Conservation (phyloP, 2,329 filamentous ascomycete species). For the Beauveria sp. region DNA sequence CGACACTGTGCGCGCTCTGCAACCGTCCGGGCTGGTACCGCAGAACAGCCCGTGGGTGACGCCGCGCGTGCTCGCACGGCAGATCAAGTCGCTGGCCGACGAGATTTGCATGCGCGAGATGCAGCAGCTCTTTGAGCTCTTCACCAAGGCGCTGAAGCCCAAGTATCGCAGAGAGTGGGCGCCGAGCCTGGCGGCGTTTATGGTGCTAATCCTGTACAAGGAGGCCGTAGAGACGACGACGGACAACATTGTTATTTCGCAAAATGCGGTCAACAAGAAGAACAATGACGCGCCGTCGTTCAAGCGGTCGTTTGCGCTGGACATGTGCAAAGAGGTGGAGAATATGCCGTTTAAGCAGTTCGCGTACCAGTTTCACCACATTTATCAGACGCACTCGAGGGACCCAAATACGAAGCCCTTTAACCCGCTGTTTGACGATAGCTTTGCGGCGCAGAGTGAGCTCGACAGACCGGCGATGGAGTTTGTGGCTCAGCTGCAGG, state of each 20-base stretch:
- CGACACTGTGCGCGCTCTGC: constrained; percentile 33
- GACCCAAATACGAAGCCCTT: constrained; percentile 43
- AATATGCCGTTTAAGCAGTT: constrained; percentile 54
- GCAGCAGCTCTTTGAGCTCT: constrained; percentile 42
- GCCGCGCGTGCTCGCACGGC: constrained; percentile 45
- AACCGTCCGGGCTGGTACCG: constrained; percentile 34
- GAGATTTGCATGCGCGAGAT: constrained; percentile 46
- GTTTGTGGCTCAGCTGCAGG: constrained; percentile 37
- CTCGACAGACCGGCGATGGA: constrained; percentile 38
- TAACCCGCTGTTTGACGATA: constrained; percentile 45
- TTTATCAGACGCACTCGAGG: constrained; percentile 48
- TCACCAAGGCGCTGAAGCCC: constrained; percentile 45
- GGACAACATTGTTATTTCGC: constrained; percentile 42
- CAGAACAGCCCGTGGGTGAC: constrained; percentile 39
- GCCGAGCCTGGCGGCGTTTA: constrained; percentile 47
- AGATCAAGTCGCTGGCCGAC: constrained; percentile 50
- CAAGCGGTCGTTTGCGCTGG: constrained; percentile 36
- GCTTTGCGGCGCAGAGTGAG: constrained; percentile 33
- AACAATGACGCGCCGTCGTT: constrained; percentile 29
- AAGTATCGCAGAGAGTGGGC: constrained; percentile 48
- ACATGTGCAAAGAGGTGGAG: constrained; percentile 43
- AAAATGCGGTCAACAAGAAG: constrained; percentile 41
- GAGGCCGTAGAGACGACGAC: constrained; percentile 46
- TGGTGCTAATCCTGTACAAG: constrained; percentile 52
- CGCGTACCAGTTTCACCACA: constrained; percentile 51